Evolutionary conservation across 192 early-diverging fungal species (phyloP).

Genomic region (Pilaira anomala): DNA sequence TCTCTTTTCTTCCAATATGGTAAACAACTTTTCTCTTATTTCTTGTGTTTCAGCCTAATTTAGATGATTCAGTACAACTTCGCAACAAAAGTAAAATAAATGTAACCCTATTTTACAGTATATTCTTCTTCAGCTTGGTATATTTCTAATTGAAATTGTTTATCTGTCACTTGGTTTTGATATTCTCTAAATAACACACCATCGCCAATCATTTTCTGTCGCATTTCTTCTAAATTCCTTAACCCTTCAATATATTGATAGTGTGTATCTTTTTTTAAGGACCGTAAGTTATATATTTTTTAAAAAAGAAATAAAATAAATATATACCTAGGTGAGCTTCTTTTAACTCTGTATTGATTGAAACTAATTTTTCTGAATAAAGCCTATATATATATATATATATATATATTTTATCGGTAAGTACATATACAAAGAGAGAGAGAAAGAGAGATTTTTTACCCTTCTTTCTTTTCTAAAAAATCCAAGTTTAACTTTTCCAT

Average conservation of each 20-base stretch:
- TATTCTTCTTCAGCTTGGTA: slow-evolving; percentile 65
- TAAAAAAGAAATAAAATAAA: background rate
- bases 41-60: slow-evolving; percentile 61
- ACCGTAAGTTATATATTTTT: background rate
- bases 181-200: slow-evolving; percentile 67
- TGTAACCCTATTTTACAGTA: slow-evolving; percentile 40
- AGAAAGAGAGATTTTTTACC: too few relatives aligned
- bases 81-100: background rate
- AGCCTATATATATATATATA: background rate
- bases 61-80: background rate
- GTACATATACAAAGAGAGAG: too few relatives aligned
- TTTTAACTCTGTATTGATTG: slow-evolving; percentile 48
- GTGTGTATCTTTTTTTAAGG: slow-evolving; percentile 3
- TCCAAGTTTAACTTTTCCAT: slow-evolving; percentile 57
- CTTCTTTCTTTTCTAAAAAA: slow-evolving; percentile 58
- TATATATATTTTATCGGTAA: too few relatives aligned
- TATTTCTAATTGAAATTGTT: slow-evolving; percentile 57
- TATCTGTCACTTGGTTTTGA: slow-evolving; percentile 65
- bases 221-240: slow-evolving; percentile 53
- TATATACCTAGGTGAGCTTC: slow-evolving; percentile 37
- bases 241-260: slow-evolving; percentile 46
- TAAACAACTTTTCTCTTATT: slow-evolving; percentile 70
- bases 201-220: slow-evolving; percentile 49
- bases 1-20: slow-evolving; percentile 73
- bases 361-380: slow-evolving; percentile 9